phyloP scores from a whole-genome alignment of 495 filamentous ascomycete genomes.

The Penicillium nucicola region DNA sequence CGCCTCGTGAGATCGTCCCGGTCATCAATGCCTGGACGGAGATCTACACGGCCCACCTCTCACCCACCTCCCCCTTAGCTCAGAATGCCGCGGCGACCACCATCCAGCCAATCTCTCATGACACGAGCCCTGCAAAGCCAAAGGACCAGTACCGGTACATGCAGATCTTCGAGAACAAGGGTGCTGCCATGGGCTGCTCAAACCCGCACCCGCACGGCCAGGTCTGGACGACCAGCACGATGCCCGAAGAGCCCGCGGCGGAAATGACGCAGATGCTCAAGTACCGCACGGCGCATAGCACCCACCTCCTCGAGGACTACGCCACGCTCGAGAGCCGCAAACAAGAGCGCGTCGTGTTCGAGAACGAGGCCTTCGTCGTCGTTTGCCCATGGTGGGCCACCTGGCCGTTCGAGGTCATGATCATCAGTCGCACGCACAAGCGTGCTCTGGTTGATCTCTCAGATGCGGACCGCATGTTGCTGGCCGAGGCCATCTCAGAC shows the following conservation, averaged over 20 bases:
- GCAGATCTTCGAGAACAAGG: conserved; percentile 99
- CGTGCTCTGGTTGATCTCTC: conserved; percentile 77
- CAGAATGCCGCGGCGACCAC: conserved; percentile 42
- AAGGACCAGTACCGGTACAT: conserved; percentile 88
- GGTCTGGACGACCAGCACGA: conserved; percentile 85
- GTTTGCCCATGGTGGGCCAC: conserved; percentile 96
- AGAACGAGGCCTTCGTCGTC: conserved; percentile 77
- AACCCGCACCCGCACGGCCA: conserved; percentile 98
- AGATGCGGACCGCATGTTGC: conserved; percentile 58
- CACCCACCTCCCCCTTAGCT: conserved; percentile 65
- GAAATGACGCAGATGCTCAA: conserved; percentile 75
- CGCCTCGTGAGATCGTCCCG: conserved; percentile 64
- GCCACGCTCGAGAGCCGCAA: conserved; percentile 77
- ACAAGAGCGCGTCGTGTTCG: conserved; percentile 79
- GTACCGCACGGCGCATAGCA: conserved; percentile 67
- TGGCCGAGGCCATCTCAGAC: conserved; percentile 83
- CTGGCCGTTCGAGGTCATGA: conserved; percentile 96
- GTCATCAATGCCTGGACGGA: conserved; percentile 84
- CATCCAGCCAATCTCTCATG: conserved; percentile 46
- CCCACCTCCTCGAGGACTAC: conserved; percentile 81
- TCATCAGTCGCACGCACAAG: conserved; percentile 77
- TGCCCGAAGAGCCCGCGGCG: conserved; percentile 81
- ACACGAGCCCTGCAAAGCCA: conserved; percentile 47
- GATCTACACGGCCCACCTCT: conserved; percentile 79
- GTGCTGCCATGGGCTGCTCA: conserved; percentile 95